Evolutionary conservation across 441 rosid species (phyloP).

Genomic region (Metrosideros polymorpha): DNA sequence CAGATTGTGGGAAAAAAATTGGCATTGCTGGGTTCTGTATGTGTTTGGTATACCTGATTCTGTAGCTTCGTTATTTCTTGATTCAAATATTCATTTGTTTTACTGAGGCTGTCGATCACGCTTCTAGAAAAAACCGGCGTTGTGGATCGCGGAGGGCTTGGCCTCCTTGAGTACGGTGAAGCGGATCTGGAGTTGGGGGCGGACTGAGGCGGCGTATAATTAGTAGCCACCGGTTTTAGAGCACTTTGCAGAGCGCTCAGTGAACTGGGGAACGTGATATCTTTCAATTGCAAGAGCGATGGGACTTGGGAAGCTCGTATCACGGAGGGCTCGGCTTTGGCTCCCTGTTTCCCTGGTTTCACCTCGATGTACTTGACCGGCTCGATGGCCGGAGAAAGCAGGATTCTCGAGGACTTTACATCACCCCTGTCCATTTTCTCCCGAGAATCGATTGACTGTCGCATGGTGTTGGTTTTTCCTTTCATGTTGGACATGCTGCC

Average conservation of each 20-base stretch:
- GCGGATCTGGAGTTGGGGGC: conserved; percentile 31
- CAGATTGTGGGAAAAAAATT: not conserved
- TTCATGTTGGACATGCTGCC: conserved; percentile 22
- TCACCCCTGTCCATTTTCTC: conserved; percentile 40
- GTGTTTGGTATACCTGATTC: conserved; percentile 40
- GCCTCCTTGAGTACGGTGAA: conserved; percentile 59
- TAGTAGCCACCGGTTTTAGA: conserved; percentile 34
- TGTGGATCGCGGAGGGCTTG: conserved; percentile 61
- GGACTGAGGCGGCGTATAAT: conserved; percentile 11
- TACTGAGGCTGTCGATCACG: conserved; percentile 75
- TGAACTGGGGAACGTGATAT: conserved; percentile 64
- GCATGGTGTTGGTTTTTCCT: conserved; percentile 31
- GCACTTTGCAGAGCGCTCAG: conserved; percentile 52
- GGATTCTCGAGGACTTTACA: conserved; percentile 34
- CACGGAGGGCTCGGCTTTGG: conserved; percentile 34
- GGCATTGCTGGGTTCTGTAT: not conserved
- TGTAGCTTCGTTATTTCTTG: conserved; percentile 66
- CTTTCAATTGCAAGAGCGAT: conserved; percentile 55
- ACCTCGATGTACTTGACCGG: conserved; percentile 53
- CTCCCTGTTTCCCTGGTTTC: conserved; percentile 40
- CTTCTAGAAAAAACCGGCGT: conserved; percentile 60
- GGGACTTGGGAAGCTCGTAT: conserved; percentile 77
- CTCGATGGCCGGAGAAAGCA: conserved; percentile 44
- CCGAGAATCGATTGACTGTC: conserved; percentile 44
- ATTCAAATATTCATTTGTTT: conserved; percentile 68